Conservation (phyloP, 2,329 filamentous ascomycete genomes). For the Diatrype stigma region DNA sequence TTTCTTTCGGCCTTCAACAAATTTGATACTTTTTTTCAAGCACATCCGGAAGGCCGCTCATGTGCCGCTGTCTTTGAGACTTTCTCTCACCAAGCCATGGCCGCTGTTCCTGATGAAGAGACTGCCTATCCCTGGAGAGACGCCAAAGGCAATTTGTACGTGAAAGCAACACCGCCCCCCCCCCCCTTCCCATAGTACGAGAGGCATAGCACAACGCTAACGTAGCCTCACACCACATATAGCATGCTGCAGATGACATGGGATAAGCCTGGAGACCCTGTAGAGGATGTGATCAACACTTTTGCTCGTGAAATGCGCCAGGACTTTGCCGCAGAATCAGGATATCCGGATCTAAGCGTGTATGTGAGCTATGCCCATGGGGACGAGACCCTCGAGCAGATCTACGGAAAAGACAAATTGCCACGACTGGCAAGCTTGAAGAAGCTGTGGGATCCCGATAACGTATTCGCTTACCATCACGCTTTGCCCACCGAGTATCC, state of each 20-base stretch:
- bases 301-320: conserved; percentile 2
- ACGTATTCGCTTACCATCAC: conserved; percentile 15
- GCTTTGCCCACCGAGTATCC: neutral
- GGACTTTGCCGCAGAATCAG: conserved; percentile 4
- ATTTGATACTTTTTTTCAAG: conserved; percentile 8
- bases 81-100: conserved; percentile 10
- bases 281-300: neutral
- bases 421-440: conserved; percentile 17
- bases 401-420: conserved; percentile 18
- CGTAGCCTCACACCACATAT: neutral
- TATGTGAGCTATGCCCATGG: conserved; percentile 25
- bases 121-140: conserved; percentile 25
- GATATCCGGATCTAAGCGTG: conserved; percentile 4
- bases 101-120: conserved; percentile 6
- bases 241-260: conserved; percentile 13
- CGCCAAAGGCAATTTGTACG: conserved; percentile 12
- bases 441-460: conserved; percentile 22
- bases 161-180: neutral
- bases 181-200: neutral
- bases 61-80: conserved; percentile 7
- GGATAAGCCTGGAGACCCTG: neutral
- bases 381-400: conserved; percentile 17
- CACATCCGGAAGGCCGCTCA: conserved; percentile 2
- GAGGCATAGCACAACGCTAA: neutral
- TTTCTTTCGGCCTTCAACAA: conserved; percentile 8